Base-by-base conservation (phyloP, 495 filamentous ascomycete species). In the Xylaria scruposa region DNA sequence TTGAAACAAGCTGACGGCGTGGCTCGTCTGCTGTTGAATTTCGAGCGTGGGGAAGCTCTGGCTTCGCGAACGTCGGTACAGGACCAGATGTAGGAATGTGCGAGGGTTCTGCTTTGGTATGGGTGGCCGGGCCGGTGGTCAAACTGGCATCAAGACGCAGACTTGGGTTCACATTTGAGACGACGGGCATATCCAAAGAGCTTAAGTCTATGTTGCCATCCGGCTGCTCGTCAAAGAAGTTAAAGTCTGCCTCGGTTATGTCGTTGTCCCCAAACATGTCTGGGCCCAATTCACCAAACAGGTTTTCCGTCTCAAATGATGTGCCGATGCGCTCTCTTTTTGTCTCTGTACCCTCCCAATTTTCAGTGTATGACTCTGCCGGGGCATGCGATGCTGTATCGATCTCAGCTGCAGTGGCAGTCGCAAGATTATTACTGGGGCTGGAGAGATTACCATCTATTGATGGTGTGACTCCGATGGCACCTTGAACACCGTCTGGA, bases 191-290 rank as follows among this genome's bases (percentile, higher is more conserved):
- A 38, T 81, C 80, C 7, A 83, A 61, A 38, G 78, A 74, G 31
- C 66, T 83, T 26, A 86, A 78, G 60, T 81, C 85, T 6, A 76
- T 73, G n/a, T 77, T 80, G 4, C 70, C 77, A 8, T 71, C 70
- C 3, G 83, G 81, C 17, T 83, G 77, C 38, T 86, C 81, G 47
- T 97, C 93, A 70, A 97, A 97, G 77, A 97, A 97, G 80, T 88
- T 95, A 80, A 97, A 97, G 77, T 97, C 94, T 3, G 90, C 91
- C 70, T 97, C 94, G 2, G 93, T 95, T 24, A 97, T 89, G n/a
- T 91, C 92, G 73, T 90, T 91, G 26, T 90, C 86, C 26, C 90
- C 93, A 79, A 97, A 97, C 69, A 95, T 88, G 78, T 92, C 91
- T 38, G 89, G 91, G 49, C 89, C 89, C 40, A 92, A 84, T 64